Conservation (phyloP, 2,329 filamentous ascomycete genomes). For the Hymenoscyphus fraxineus region DNA sequence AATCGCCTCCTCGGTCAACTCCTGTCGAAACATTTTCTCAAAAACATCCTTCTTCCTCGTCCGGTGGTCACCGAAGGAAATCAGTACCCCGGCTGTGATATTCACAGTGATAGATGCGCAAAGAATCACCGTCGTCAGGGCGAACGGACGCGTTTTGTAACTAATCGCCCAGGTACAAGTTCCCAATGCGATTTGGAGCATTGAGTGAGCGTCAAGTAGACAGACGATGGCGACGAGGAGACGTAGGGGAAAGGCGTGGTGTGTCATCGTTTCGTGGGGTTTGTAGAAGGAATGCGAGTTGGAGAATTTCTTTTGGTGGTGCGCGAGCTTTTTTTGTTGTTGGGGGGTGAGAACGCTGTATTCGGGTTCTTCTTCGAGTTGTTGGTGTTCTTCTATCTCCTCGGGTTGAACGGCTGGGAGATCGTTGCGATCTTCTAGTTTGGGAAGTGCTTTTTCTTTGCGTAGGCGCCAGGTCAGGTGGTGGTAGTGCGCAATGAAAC, state of each 20-base stretch:
- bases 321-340: conserved; percentile 66
- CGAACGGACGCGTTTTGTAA: conserved; percentile 64
- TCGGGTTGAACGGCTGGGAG: conserved; percentile 42
- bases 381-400: conserved; percentile 29
- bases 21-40: conserved; percentile 71
- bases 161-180: conserved; percentile 75
- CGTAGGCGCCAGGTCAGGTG: conserved; percentile 58
- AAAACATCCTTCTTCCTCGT: conserved; percentile 85
- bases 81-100: conserved; percentile 70
- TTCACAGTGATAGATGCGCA: conserved; percentile 76
- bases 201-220: conserved; percentile 73
- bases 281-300: conserved; percentile 88
- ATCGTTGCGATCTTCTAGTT: conserved; percentile 58
- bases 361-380: conserved; percentile 37
- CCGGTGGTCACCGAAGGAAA: conserved; percentile 69
- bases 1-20: conserved; percentile 65
- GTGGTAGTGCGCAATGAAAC: conserved; percentile 58
- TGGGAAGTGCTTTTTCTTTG: conserved; percentile 51
- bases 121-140: conserved; percentile 76
- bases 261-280: conserved; percentile 78
- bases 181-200: conserved; percentile 76
- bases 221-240: conserved; percentile 75
- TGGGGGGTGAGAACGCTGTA: conserved; percentile 59
- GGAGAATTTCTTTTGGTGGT: conserved; percentile 76
- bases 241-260: conserved; percentile 72